Conservation (phyloP, 139 green algal genomes). For the Dunaliella sp. region DNA sequence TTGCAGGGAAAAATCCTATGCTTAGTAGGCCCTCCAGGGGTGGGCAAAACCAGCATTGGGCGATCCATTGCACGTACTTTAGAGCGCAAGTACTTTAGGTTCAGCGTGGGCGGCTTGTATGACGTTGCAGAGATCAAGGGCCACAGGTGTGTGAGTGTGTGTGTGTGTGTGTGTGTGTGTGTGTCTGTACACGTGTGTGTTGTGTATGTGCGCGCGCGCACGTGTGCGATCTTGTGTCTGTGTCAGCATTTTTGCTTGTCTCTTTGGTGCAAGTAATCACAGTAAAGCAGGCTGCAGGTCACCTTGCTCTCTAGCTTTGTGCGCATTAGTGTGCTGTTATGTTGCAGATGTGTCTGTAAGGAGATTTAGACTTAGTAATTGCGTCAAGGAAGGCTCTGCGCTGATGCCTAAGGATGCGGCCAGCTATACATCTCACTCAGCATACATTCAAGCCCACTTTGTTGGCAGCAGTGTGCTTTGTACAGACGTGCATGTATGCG, state of each 20-base stretch:
- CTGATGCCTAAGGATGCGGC: no score
- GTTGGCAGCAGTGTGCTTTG: no score
- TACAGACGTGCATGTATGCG: no score
- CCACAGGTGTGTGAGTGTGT: conserved; percentile 44
- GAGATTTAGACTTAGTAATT: no score
- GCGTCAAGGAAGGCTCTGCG: no score
- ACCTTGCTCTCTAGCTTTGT: no score
- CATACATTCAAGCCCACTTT: no score
- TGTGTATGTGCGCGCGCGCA: background rate
- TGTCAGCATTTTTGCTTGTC: background rate
- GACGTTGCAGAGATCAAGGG: conserved; percentile 98
- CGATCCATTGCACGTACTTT: conserved; percentile 81
- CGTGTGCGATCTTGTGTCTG: background rate
- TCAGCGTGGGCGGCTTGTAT: conserved; percentile 88
- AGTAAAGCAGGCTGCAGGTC: no score
- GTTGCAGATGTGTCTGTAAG: no score
- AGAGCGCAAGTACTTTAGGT: conserved; percentile 87
- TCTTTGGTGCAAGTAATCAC: no score
- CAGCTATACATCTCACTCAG: no score
- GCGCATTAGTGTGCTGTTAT: no score
- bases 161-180: background rate
- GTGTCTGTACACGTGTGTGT: background rate
- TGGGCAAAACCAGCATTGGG: conserved; percentile 94
- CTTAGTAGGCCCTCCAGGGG: conserved; percentile 87
- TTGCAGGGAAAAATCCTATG: conserved; percentile 96